These are phyloP conservation scores for Pterulicium gracile DNA, from an alignment of 1,284 basidiomycete species.

Conservation along the genomic window DNA sequence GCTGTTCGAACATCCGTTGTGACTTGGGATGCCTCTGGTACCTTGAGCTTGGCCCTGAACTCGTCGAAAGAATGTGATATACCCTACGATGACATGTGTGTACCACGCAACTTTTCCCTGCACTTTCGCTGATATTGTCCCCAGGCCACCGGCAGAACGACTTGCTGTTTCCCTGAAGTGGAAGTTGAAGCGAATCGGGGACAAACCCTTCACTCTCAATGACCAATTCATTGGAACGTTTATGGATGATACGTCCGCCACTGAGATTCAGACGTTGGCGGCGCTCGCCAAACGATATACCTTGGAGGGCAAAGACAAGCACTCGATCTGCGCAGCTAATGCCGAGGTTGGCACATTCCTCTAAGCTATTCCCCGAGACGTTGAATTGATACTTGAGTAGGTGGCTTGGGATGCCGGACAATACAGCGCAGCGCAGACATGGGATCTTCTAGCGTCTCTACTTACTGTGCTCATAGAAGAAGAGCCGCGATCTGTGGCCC, in stretches of 20 bases:
- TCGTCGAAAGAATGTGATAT: slow-evolving; percentile 53
- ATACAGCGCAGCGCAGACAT: background rate
- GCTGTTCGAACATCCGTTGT: slow-evolving; percentile 55
- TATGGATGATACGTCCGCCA: slow-evolving; percentile 19
- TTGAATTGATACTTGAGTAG: background rate
- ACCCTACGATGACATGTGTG: slow-evolving; percentile 81
- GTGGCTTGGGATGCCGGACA: background rate
- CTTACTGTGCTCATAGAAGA: background rate
- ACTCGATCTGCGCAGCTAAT: slow-evolving; percentile 43
- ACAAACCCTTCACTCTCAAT: slow-evolving; percentile 32
- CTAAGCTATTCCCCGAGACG: background rate
- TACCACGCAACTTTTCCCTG: slow-evolving; percentile 9
- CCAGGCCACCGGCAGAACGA: slow-evolving; percentile 38
- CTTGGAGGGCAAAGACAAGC: slow-evolving; percentile 44
- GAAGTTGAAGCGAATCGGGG: slow-evolving; percentile 40
- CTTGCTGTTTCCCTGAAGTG: slow-evolving; percentile 24
- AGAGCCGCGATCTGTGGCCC: background rate
- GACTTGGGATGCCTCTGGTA: slow-evolving; percentile 62
- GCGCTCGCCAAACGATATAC: slow-evolving; percentile 60
- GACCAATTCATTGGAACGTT: slow-evolving; percentile 48
- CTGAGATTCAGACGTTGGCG: slow-evolving; percentile 42
- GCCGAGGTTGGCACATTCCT: slow-evolving; percentile 33
- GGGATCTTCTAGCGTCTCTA: background rate
- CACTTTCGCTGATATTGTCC: slow-evolving; percentile 4
- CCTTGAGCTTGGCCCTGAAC: slow-evolving; percentile 51